A percentile compares a stretch with the other conserved stretches of the same genome.
phyloP scores from a whole-genome alignment of 1,284 basidiomycete genomes.

The Trametes pubescens region DNA sequence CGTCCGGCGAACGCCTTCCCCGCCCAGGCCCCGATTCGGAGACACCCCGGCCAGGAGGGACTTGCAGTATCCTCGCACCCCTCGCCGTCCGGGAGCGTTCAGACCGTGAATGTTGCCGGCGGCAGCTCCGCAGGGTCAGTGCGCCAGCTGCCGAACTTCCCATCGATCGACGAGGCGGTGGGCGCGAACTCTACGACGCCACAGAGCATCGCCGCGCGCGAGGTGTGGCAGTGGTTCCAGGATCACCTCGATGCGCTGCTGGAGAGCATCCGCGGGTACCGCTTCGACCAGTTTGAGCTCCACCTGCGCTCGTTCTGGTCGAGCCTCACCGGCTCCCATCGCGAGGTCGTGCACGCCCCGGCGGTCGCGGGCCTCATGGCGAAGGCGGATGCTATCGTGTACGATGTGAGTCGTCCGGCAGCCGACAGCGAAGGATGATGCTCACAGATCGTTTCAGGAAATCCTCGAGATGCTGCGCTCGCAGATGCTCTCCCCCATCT shows the following conservation, averaged over 20 bases:
- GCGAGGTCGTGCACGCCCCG: slow-evolving; percentile 87
- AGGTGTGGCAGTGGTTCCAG: slow-evolving; percentile 88
- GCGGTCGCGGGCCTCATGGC: slow-evolving; percentile 88
- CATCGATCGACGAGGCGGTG: slow-evolving; percentile 85
- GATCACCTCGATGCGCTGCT: slow-evolving; percentile 83
- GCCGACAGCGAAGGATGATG: slow-evolving; percentile 13
- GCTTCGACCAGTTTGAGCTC: slow-evolving; percentile 89
- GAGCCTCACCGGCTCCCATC: slow-evolving; percentile 72
- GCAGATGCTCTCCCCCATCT: slow-evolving; percentile 82
- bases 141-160: slow-evolving; percentile 79
- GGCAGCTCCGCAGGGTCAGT: slow-evolving; percentile 67
- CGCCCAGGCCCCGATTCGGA: slow-evolving; percentile 76
- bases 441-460: slow-evolving; percentile 59
- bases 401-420: slow-evolving; percentile 68
- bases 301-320: slow-evolving; percentile 86
- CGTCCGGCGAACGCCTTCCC: slow-evolving; percentile 68
- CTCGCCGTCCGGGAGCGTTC: slow-evolving; percentile 55
- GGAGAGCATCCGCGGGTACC: slow-evolving; percentile 77
- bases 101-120: slow-evolving; percentile 52
- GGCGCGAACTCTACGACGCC: slow-evolving; percentile 75
- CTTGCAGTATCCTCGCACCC: slow-evolving; percentile 59
- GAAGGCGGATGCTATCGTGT: slow-evolving; percentile 87
- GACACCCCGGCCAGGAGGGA: slow-evolving; percentile 65
- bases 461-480: slow-evolving; percentile 84
- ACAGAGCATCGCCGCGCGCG: slow-evolving; percentile 78